Evolutionary conservation across 192 early-diverging fungal species (phyloP).

Genomic region (Rhizoclosmatium globosum): DNA sequence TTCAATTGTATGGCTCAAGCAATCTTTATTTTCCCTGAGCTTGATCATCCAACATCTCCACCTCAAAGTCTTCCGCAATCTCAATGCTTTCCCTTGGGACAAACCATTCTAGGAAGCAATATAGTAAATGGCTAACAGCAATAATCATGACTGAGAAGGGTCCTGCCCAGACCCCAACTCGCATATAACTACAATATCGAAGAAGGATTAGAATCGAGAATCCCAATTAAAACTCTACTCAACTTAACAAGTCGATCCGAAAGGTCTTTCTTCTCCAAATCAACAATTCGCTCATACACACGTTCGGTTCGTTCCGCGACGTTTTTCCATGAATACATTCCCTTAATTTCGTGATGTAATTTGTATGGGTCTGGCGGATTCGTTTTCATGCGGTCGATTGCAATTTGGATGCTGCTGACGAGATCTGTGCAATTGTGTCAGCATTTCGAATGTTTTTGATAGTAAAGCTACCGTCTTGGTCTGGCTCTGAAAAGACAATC

Average conservation of each 20-base stretch:
- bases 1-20: not conserved
- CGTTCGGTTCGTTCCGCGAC: constrained; percentile 91
- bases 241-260: constrained; percentile 72
- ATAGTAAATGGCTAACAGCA: constrained; percentile 85
- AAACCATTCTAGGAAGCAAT: constrained; percentile 81
- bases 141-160: constrained; percentile 91
- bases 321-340: constrained; percentile 97
- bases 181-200: constrained; percentile 60
- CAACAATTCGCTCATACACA: constrained; percentile 81
- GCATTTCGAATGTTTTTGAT: not conserved
- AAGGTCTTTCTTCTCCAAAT: constrained; percentile 69
- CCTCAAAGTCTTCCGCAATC: constrained; percentile 13
- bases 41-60: not conserved
- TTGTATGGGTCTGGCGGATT: constrained; percentile 50
- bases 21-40: not conserved
- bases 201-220: constrained; percentile 11
- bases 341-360: constrained; percentile 84
- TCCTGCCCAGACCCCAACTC: constrained; percentile 89
- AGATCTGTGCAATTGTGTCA: constrained; percentile 58
- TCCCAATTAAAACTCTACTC: not conserved
- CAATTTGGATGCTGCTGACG: constrained; percentile 71
- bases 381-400: constrained; percentile 71
- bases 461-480: constrained; percentile 73
- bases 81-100: constrained; percentile 60
- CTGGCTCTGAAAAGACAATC: constrained; percentile 89